phyloP scores from a whole-genome alignment of 1,139 yeast genomes.

The Arxiozyma slooffiae region DNA sequence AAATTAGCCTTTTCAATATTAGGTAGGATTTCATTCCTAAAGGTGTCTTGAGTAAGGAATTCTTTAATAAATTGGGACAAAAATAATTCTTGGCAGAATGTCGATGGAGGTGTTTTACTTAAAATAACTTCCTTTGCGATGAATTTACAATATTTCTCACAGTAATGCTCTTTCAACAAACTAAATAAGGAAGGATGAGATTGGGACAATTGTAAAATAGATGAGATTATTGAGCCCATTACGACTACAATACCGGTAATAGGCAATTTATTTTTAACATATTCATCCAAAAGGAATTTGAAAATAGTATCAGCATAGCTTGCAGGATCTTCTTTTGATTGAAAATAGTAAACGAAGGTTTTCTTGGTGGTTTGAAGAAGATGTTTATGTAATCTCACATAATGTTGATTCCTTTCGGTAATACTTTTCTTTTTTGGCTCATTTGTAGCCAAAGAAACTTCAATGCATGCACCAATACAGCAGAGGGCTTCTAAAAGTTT shows the following conservation, averaged over 20 bases:
- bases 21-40: constrained; percentile 43
- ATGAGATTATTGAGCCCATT: constrained; percentile 37
- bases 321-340: constrained; percentile 7
- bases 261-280: constrained; percentile 19
- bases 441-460: constrained; percentile 19
- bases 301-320: constrained; percentile 8
- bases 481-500: constrained; percentile 20
- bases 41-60: constrained; percentile 37
- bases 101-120: constrained; percentile 36
- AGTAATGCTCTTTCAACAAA: constrained; percentile 23
- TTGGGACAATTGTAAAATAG: constrained; percentile 36
- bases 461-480: constrained; percentile 17
- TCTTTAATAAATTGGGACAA: constrained; percentile 34
- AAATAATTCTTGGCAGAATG: constrained; percentile 20
- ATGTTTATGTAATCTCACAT: constrained; percentile 40
- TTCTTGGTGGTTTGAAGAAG: constrained; percentile 34
- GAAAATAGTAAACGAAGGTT: constrained; percentile 20
- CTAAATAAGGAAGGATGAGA: constrained; percentile 35
- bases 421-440: constrained; percentile 16
- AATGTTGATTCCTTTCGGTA: constrained; percentile 34
- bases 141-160: constrained; percentile 22
- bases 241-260: constrained; percentile 26
- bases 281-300: constrained; percentile 11
- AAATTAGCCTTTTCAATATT: constrained; percentile 65
- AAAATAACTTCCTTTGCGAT: constrained; percentile 38